Percentiles rank a stretch among this genome's conserved stretches.
Conservation (phyloP, 805 yeast species). For the Candida gorgasii region DNA sequence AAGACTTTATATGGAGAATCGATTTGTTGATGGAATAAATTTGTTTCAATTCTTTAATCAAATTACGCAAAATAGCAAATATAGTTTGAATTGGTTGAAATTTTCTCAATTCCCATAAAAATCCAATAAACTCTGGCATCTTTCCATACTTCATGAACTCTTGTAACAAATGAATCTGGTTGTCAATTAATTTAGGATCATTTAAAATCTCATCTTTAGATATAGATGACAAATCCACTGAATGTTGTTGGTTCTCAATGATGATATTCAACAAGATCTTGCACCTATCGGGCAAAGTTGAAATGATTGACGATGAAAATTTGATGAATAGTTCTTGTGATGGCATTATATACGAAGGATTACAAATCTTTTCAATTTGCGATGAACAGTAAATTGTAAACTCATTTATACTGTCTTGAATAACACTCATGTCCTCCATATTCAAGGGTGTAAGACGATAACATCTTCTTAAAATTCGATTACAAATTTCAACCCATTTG, state of each 20-base stretch:
- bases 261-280: conserved; percentile 9
- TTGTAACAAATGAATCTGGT: conserved; percentile 9
- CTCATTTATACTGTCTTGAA: conserved; percentile 5
- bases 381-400: conserved; percentile 12
- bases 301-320: conserved; percentile 13
- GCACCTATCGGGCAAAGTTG: conserved; percentile 15
- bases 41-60: conserved; percentile 10
- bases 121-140: conserved; percentile 9
- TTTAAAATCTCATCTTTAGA: conserved; percentile 4
- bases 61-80: conserved; percentile 10
- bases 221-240: conserved; percentile 5
- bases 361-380: conserved; percentile 9
- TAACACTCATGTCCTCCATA: not conserved
- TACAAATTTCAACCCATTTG: conserved; percentile 16
- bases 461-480: conserved; percentile 8
- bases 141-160: conserved; percentile 9
- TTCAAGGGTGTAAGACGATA: not conserved
- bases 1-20: not conserved
- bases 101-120: conserved; percentile 14
- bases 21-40: conserved; percentile 2
- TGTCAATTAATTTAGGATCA: not conserved
- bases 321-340: conserved; percentile 11
- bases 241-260: not conserved
- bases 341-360: conserved; percentile 3
- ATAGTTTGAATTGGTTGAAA: conserved; percentile 16